phyloP scores from a whole-genome alignment of 257 asterid genomes.

The Fraxinus anomala region DNA sequence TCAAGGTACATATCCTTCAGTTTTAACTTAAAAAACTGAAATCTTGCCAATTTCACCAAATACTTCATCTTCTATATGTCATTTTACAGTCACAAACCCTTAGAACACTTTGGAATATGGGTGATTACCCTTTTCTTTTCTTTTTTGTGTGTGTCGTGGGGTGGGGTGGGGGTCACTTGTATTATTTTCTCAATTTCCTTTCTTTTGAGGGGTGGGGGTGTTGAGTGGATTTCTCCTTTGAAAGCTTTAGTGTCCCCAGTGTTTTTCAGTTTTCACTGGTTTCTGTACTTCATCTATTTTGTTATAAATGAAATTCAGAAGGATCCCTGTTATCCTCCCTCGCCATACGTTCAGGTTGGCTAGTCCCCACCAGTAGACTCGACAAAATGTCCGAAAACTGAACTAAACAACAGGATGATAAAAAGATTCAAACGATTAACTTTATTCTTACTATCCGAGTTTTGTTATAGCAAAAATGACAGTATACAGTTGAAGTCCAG shows the following conservation, averaged over 20 bases:
- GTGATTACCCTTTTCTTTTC: too few relatives aligned
- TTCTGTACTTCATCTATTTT: neutral
- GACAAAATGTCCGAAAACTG: neutral
- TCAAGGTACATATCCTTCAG: slow-evolving; percentile 56
- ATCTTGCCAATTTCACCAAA: neutral
- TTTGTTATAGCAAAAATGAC: slow-evolving; percentile 28
- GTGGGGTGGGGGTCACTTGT: neutral
- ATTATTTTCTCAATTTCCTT: neutral
- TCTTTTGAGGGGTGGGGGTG: neutral
- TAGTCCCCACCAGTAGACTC: neutral
- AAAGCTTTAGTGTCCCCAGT: neutral
- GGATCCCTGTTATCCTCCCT: neutral
- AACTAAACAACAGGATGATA: neutral
- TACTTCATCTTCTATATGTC: neutral
- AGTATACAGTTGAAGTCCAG: slow-evolving; percentile 27
- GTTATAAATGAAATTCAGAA: neutral
- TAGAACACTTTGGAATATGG: neutral
- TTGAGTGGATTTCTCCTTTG: neutral
- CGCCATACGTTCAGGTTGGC: neutral
- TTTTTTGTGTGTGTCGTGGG: too few relatives aligned
- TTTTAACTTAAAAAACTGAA: neutral
- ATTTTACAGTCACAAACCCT: neutral
- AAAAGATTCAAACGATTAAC: neutral
- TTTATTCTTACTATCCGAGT: neutral
- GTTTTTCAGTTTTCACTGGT: neutral